Base-by-base conservation (phyloP, 2,329 filamentous ascomycete genomes). In the Diplodia scrobiculata region DNA sequence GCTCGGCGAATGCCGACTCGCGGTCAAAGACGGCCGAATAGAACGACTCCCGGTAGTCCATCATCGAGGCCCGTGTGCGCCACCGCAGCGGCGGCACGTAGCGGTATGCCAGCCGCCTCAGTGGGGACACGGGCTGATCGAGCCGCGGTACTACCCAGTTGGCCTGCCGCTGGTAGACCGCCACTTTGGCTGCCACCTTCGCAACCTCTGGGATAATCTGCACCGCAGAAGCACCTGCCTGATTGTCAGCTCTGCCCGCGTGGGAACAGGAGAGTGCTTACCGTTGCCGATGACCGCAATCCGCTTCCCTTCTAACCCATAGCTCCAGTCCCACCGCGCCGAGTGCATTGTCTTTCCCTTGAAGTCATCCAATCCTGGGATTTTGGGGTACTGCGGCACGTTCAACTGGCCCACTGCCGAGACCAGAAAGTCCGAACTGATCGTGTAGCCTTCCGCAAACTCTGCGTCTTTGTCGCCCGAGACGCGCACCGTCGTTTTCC, bases 391-490 rank as follows among this genome's bases (percentile, higher is more conserved):
- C 6, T 76, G 74, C 0, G 85, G 86, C 36, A 80, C 74, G 69
- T 87, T 87, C 41, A 87, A 73, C 70, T 87, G 84, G 0, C 86
- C 85, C 34, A 87, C 84, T 1, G 82, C 85, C 10, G 82, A 85
- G 21, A 87, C 78, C 11, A 87, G 73, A 67, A 86, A 86, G 69
- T 86, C 83, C 3, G 81, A 81, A 17, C 78, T 80, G 66, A 87
- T 82, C 13, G 81, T 81, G 69, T 87, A 87, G 19, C 75, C 74
- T 1, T 79, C 74, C 27, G 75, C 78, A 71, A 81, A 86, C 69
- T 87, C 83, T 21, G 82, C 80, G 54, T 86, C 84, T 71, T 87
- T 87, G 29, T 78, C 80, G 1, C 81, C 80, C 0, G 79, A 76
- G 0, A 84, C 80, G 36, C 74, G 76, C 14, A 87, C 82, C 2